Evolutionary conservation across 805 yeast genomes (phyloP).

Genomic region (Ogataea angusta): DNA sequence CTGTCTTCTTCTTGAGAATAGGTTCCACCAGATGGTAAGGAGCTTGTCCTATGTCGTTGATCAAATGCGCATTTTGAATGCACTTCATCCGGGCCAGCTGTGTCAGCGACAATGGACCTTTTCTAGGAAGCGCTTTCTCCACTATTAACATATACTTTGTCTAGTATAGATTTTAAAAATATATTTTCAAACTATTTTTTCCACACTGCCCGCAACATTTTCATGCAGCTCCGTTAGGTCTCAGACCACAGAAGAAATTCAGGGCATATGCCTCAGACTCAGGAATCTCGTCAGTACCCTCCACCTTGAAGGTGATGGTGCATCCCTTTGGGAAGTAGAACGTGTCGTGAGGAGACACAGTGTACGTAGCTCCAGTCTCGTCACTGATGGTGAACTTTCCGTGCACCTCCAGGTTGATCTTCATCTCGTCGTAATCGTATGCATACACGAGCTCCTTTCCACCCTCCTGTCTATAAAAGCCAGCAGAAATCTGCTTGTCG

Average conservation of each 20-base stretch:
- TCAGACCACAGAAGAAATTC: conserved; percentile 59
- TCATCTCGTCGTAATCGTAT: conserved; percentile 67
- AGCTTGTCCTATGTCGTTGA: conserved; percentile 32
- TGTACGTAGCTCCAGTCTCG: conserved; percentile 58
- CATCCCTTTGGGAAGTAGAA: conserved; percentile 66
- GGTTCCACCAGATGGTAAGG: conserved; percentile 49
- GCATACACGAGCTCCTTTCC: conserved; percentile 69
- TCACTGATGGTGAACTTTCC: conserved; percentile 63
- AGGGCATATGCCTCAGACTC: conserved; percentile 52
- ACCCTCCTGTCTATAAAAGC: conserved; percentile 65
- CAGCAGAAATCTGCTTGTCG: conserved; percentile 60
- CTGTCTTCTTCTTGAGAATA: conserved; percentile 41
- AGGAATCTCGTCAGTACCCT: conserved; percentile 34
- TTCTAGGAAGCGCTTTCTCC: conserved; percentile 20
- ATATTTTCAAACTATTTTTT: conserved; percentile 3
- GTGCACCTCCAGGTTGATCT: conserved; percentile 62
- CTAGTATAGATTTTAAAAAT: background rate
- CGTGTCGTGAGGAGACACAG: conserved; percentile 62
- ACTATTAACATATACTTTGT: conserved; percentile 3
- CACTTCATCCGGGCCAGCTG: conserved; percentile 30
- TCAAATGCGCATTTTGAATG: conserved; percentile 30
- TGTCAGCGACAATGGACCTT: conserved; percentile 25
- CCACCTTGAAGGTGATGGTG: conserved; percentile 58
- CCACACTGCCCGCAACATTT: conserved; percentile 6
- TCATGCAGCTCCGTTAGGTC: conserved; percentile 43